These are phyloP conservation scores for Colletotrichum sp. DNA, from an alignment of 2,329 filamentous ascomycete genomes.

Conservation along the genomic window DNA sequence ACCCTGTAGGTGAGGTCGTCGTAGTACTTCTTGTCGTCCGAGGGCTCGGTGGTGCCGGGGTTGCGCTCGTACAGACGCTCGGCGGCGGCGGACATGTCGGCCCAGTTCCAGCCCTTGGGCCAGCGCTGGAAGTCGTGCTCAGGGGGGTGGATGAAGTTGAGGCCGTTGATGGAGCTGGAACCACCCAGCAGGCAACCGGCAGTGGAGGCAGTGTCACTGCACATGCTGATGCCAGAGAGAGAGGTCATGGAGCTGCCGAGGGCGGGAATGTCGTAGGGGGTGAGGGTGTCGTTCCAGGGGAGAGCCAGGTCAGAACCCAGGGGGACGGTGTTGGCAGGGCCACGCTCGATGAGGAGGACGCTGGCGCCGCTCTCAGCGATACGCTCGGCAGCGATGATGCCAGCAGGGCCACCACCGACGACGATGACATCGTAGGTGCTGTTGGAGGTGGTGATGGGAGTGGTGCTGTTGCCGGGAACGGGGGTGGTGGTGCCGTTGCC, in stretches of 20 bases:
- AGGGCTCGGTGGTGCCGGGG: slow-evolving; percentile 29
- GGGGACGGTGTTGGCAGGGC: slow-evolving; percentile 35
- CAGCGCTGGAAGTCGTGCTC: slow-evolving; percentile 35
- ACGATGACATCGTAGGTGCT: slow-evolving; percentile 44
- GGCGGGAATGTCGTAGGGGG: slow-evolving; percentile 34
- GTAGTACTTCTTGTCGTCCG: slow-evolving; percentile 26
- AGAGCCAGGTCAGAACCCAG: slow-evolving; percentile 32
- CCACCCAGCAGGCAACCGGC: slow-evolving; percentile 44
- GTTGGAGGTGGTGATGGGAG: slow-evolving; percentile 29
- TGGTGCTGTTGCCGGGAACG: slow-evolving; percentile 27
- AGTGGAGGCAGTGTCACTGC: slow-evolving; percentile 37
- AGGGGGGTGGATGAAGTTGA: slow-evolving; percentile 36
- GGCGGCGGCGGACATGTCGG: slow-evolving; percentile 29
- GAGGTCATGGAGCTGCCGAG: slow-evolving; percentile 28
- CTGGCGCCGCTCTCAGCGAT: slow-evolving; percentile 39
- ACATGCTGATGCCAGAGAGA: slow-evolving; percentile 29
- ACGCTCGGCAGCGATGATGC: slow-evolving; percentile 38
- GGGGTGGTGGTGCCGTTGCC: slow-evolving; percentile 11
- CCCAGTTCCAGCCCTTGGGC: slow-evolving; percentile 33
- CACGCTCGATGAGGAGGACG: slow-evolving; percentile 43
- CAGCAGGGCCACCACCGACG: slow-evolving; percentile 40
- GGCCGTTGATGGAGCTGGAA: slow-evolving; percentile 36
- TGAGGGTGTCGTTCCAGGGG: slow-evolving; percentile 37
- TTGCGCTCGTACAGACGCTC: slow-evolving; percentile 30
- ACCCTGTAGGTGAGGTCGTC: slow-evolving; percentile 1